These are phyloP conservation scores for Aspergillus proliferans DNA, from an alignment of 2,329 filamentous ascomycete genomes.

Conservation along the genomic window DNA sequence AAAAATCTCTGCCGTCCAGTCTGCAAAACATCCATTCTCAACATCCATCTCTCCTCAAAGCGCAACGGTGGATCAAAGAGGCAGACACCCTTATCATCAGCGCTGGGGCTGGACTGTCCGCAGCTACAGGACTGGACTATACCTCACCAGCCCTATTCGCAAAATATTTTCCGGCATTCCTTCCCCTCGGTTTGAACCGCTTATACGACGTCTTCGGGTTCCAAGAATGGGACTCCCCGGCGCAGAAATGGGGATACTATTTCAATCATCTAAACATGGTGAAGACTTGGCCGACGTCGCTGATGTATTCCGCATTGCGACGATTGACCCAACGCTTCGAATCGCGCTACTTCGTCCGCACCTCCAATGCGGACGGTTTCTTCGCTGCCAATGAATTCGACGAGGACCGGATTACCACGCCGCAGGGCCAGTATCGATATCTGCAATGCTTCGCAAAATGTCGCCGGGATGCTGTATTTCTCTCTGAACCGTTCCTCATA, in stretches of 20 bases:
- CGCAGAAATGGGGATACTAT: conserved; percentile 18
- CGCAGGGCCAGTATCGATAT: conserved; percentile 16
- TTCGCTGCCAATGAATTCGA: conserved; percentile 16
- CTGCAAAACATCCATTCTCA: not conserved
- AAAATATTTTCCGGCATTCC: conserved; percentile 19
- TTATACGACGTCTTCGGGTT: conserved; percentile 18
- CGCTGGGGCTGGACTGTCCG: conserved; percentile 16
- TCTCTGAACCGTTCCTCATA: conserved; percentile 12
- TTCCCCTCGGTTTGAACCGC: conserved; percentile 21
- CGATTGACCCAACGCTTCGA: conserved; percentile 1
- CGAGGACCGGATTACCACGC: conserved; percentile 9
- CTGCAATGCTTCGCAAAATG: conserved; percentile 17
- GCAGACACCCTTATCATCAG: conserved; percentile 15
- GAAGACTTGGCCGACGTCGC: conserved; percentile 7
- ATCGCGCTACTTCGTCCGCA: conserved; percentile 12
- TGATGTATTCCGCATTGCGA: conserved; percentile 5
- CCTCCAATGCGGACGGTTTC: conserved; percentile 15
- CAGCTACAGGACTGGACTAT: conserved; percentile 18
- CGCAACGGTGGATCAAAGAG: conserved; percentile 11
- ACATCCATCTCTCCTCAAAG: conserved; percentile 4
- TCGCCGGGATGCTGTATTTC: conserved; percentile 12
- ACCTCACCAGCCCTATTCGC: conserved; percentile 17
- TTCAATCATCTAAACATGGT: conserved; percentile 15
- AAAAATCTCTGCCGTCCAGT: not conserved
- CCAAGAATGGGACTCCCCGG: conserved; percentile 8